Evolutionary conservation across 805 yeast genomes (phyloP).

Genomic region (Candida ascalaphidarum): DNA sequence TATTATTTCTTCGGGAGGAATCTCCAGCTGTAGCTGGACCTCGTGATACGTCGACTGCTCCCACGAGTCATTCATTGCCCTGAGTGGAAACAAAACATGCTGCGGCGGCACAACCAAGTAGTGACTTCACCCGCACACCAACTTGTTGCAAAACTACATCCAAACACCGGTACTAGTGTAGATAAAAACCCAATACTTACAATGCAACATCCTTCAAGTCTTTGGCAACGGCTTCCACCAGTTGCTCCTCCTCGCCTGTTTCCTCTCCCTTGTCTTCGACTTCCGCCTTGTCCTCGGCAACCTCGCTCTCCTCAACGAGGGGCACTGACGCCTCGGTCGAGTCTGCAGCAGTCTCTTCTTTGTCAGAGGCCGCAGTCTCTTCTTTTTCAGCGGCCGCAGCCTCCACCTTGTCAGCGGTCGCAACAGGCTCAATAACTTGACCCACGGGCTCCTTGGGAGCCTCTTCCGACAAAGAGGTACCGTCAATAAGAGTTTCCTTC

Average conservation of each 20-base stretch:
- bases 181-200: too few relatives aligned
- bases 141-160: too few relatives aligned
- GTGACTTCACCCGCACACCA: too few relatives aligned
- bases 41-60: slow-evolving; percentile 16
- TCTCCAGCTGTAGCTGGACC: slow-evolving; percentile 18
- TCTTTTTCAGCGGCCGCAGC: not conserved
- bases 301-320: slow-evolving; percentile 2
- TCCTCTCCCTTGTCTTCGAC: slow-evolving; percentile 2
- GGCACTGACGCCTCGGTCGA: not conserved
- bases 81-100: too few relatives aligned
- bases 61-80: too few relatives aligned
- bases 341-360: not conserved
- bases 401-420: slow-evolving; percentile 1
- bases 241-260: slow-evolving; percentile 1
- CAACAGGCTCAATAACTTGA: not conserved
- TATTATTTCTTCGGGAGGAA: slow-evolving; percentile 19
- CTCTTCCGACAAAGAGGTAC: slow-evolving; percentile 3
- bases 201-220: slow-evolving; percentile 6
- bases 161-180: too few relatives aligned
- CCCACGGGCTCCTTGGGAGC: not conserved
- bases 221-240: slow-evolving; percentile 1
- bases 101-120: too few relatives aligned
- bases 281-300: slow-evolving; percentile 2
- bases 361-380: not conserved
- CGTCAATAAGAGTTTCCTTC: slow-evolving; percentile 36